Base-by-base conservation (phyloP, 169 alveolate genomes). In the Eimeria necatrix region DNA sequence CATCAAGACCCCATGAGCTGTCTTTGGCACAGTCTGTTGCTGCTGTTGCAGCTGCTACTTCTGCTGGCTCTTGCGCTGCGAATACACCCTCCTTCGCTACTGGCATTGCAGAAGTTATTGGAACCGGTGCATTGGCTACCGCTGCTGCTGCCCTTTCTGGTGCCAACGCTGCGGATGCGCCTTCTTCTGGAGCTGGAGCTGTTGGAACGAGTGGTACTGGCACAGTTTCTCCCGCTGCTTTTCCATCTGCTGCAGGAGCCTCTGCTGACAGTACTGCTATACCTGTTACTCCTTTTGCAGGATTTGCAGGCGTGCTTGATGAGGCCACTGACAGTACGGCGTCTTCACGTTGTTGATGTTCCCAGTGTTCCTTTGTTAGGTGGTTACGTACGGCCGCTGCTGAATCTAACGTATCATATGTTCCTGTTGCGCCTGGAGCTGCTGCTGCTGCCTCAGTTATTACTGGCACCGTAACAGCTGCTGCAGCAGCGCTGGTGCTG, bases 381-480 rank as follows among this genome's bases (percentile, higher is more conserved):
- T 64, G 74, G 22, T 10, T 20, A 4, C 12, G 24, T 74, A 7
- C 85, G 9, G 85, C 56, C 3, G 85, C 60, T 48, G 59, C 5
- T 14, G 20, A 0, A 74, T 48, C 20, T 10, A 6, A 41, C 24
- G 48, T 49, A 6, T 26, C 60, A 20, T 16, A 20, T 12, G 60
- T 49, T 74, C 10, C 85, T 74, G 56, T 53, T 74, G 85, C 59
- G 12, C 46, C 9, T 6, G 46, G 10, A n/a, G 76, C 46, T 46
- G 46, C 64, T 76, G 86, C 64, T 76, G 86, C 64, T 76, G 87
- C 87, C 48, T 24, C 87, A 41, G 87, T 32, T 46, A n/a, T 20
- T 24, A 49, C n/a, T 48, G 64, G 24, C n/a, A 0, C 87, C 16
- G 87, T 7, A 20, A 7, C 59, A 18, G 20, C 49, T 48, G 87